Percentiles rank a stretch among this genome's conserved stretches.
phyloP scores from a whole-genome alignment of 305 asterid species.

The Solanum hybrid region DNA sequence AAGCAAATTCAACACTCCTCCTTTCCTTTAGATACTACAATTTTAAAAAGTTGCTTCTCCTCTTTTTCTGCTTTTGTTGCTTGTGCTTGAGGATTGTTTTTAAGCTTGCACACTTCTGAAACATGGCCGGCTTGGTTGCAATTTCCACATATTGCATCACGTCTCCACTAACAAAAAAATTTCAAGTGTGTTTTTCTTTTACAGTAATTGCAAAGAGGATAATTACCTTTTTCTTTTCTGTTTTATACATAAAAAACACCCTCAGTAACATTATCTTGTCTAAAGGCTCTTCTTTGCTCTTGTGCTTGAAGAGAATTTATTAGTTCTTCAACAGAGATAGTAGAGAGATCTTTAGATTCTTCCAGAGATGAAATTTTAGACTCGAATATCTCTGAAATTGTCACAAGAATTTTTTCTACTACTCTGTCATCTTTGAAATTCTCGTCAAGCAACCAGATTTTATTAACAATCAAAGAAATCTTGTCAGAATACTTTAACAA shows the following conservation, averaged over 20 bases:
- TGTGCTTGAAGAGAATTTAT: not conserved
- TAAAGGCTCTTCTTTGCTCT: not conserved
- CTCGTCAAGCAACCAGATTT: not conserved
- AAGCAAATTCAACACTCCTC: not conserved
- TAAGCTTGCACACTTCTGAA: not conserved
- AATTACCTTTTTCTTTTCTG: not conserved
- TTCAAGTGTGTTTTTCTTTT: not conserved
- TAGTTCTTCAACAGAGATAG: not conserved
- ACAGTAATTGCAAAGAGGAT: not conserved
- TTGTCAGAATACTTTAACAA: not conserved
- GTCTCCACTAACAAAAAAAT: not conserved
- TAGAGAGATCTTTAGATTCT: not conserved
- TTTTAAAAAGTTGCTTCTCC: not conserved
- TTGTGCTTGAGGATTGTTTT: not conserved
- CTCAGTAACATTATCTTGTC: not conserved
- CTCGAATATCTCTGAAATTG: not conserved
- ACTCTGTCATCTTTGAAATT: not conserved
- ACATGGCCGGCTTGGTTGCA: not conserved
- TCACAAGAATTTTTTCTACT: not conserved
- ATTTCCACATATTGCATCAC: not conserved
- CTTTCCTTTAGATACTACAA: not conserved
- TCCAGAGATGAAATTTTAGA: not conserved
- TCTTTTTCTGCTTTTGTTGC: not conserved
- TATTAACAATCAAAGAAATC: not conserved
- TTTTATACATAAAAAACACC: not conserved